Percentiles rank a stretch among this genome's conserved stretches.
Conservation (phyloP, 2,329 filamentous ascomycete species). For the Xylaria sp. region DNA sequence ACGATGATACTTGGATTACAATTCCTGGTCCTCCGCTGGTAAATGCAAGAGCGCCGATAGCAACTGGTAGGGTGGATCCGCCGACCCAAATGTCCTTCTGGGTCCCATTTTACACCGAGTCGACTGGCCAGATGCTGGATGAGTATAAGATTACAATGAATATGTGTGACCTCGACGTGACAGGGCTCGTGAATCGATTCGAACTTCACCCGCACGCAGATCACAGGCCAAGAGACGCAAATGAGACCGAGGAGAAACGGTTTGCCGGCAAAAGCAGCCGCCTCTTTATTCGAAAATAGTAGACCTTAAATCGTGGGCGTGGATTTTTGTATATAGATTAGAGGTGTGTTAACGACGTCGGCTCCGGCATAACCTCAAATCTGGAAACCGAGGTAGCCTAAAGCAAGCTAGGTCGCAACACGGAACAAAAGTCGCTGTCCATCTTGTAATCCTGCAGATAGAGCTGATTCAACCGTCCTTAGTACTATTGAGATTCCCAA, state of each 20-base stretch:
- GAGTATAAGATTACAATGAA: conserved; percentile 24
- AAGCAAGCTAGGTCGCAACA: no score
- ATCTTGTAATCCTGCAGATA: no score
- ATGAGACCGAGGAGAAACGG: conserved; percentile 10
- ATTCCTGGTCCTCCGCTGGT: conserved; percentile 27
- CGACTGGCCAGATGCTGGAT: conserved; percentile 23
- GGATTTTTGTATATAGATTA: no score
- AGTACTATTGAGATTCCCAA: no score
- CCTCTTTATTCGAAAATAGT: conserved; percentile 24
- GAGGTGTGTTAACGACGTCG: no score
- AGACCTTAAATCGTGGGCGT: not conserved
- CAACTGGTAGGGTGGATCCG: not conserved
- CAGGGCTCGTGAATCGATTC: conserved; percentile 18
- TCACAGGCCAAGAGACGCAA: not conserved
- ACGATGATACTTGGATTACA: conserved; percentile 18
- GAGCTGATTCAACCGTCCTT: no score
- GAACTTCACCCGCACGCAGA: conserved; percentile 20
- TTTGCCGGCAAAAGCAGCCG: conserved; percentile 15
- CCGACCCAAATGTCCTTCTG: not conserved
- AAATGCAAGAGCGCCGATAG: no score
- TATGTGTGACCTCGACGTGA: conserved; percentile 20
- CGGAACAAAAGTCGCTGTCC: no score
- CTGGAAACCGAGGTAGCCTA: no score
- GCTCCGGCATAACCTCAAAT: no score
- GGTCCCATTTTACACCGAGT: conserved; percentile 29